Percentiles rank a stretch among this genome's conserved stretches.
phyloP scores from a whole-genome alignment of 176 grass and related monocot species.

The Ensete glaucum region DNA sequence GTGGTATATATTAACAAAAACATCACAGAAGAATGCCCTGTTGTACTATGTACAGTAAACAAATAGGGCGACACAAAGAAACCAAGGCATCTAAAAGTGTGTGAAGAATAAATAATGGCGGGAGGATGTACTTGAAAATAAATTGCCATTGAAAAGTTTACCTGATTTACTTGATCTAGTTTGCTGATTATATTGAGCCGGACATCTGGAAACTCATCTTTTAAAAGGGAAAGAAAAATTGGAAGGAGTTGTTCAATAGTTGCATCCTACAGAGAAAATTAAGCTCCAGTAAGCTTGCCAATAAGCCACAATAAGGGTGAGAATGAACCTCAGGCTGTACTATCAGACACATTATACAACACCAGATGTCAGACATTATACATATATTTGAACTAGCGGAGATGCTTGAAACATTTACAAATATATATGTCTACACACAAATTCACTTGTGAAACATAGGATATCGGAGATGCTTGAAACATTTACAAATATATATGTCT shows the following conservation, averaged over 20 bases:
- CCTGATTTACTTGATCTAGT: conserved; percentile 98
- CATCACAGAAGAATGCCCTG: not conserved
- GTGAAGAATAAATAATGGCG: not conserved
- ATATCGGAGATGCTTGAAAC: too few species aligned
- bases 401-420: too few species aligned
- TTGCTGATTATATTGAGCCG: conserved; percentile 98
- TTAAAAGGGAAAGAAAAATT: conserved; percentile 89
- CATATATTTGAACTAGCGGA: not conserved
- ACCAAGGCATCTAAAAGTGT: not conserved
- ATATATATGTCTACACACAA: too few species aligned
- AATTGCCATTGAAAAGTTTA: not conserved
- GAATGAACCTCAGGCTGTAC: not conserved
- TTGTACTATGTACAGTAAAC: not conserved
- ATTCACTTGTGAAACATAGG: not conserved
- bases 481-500: too few species aligned
- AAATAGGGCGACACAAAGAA: not conserved
- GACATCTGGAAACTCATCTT: conserved; percentile 98
- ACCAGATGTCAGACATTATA: not conserved
- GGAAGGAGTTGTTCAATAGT: conserved; percentile 91
- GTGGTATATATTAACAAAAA: not conserved
- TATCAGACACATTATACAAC: too few species aligned
- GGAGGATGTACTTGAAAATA: not conserved
- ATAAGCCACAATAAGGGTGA: conserved; percentile 3
- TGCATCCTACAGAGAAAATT: conserved; percentile 46
- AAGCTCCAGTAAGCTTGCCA: not conserved